A percentile compares a stretch with the other conserved stretches of the same genome.
phyloP scores from a whole-genome alignment of 2,329 filamentous ascomycete genomes.

The Exophiala sp. region DNA sequence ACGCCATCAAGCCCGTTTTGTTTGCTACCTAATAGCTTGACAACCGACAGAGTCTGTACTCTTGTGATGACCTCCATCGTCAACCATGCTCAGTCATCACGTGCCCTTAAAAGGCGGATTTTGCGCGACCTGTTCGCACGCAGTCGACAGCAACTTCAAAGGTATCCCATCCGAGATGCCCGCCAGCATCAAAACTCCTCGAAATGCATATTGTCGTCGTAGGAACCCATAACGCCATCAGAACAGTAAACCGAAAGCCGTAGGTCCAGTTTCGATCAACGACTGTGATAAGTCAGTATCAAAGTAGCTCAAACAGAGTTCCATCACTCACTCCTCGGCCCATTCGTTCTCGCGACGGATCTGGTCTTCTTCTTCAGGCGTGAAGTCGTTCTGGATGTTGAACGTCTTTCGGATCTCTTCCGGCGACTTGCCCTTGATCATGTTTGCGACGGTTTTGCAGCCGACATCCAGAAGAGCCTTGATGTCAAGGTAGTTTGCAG shows the following conservation, averaged over 20 bases:
- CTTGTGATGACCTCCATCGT: too few species aligned
- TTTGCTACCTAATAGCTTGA: too few species aligned
- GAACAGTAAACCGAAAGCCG: conserved; percentile 14
- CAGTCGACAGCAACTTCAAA: too few species aligned
- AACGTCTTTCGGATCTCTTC: conserved; percentile 99
- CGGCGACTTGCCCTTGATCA: conserved; percentile 99
- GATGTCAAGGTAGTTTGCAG: conserved; percentile 98
- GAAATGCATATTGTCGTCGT: conserved; percentile 29
- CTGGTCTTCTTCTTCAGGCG: conserved; percentile 97
- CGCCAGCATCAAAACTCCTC: conserved; percentile 28
- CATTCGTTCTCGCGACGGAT: conserved; percentile 89
- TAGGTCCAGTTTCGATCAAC: conserved; percentile 24
- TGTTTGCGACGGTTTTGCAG: conserved; percentile 99
- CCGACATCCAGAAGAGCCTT: conserved; percentile 96
- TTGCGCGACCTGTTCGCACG: too few species aligned
- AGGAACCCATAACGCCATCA: conserved; percentile 30
- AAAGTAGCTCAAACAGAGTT: background rate
- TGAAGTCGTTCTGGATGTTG: conserved; percentile 99
- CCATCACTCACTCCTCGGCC: conserved; percentile 66
- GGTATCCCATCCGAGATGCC: too few species aligned
- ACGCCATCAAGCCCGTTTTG: too few species aligned
- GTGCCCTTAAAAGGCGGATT: too few species aligned
- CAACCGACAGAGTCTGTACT: too few species aligned
- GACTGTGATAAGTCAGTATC: conserved; percentile 10
- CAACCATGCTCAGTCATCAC: too few species aligned